Base-by-base conservation (phyloP, 352 stramenopile species). In the Globisporangium apiculatum region DNA sequence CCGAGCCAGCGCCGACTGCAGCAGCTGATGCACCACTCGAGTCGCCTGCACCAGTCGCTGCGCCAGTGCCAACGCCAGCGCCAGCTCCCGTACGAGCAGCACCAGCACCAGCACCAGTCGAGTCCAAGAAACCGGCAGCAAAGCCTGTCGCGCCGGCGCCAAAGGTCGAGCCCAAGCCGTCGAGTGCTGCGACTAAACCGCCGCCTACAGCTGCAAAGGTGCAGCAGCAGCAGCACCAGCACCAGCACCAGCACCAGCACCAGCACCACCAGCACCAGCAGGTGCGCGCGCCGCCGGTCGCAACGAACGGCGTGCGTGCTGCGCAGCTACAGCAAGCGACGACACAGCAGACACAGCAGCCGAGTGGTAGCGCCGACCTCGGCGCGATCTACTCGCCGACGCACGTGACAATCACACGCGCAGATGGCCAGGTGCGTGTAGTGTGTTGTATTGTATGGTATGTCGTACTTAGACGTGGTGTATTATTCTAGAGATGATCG, bases 381-480 rank as follows among this genome's bases (percentile, higher is more conserved):
- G 79, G 77, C 2, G 79, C 74, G 15, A 67, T 89, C 24, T 90
- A 89, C 62, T 73, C 75, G 36, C 83, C 83, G 8, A 70, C 75
- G 37, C 76, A 90, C 54, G 81, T 92, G 46, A 88, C 68, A 17
- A 86, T 92, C 47, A 92, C 79, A 5, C 73, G 79, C 45, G 73
- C 71, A 54, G 79, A 92, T 42, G 79, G 79, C 14, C 79, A 78
- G 64, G 70, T 78, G 50, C 43, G 56, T 15, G 24, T 31, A 31
- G 3, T 31, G 24, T 31, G 3, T 31, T 31, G 24, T 31, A 31
- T 31, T 31, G 24, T 31, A 31, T 31, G 3, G 24, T 31, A 31
- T 31, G 24, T 31, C 24, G 24, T 31, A 31, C 24, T 31, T 31
- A 3, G 24, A 3, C 2, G 24, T 31, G 24, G 24, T 31, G 24